Evolutionary conservation across 805 yeast genomes (phyloP).

Genomic region (Myxozyma monticola): DNA sequence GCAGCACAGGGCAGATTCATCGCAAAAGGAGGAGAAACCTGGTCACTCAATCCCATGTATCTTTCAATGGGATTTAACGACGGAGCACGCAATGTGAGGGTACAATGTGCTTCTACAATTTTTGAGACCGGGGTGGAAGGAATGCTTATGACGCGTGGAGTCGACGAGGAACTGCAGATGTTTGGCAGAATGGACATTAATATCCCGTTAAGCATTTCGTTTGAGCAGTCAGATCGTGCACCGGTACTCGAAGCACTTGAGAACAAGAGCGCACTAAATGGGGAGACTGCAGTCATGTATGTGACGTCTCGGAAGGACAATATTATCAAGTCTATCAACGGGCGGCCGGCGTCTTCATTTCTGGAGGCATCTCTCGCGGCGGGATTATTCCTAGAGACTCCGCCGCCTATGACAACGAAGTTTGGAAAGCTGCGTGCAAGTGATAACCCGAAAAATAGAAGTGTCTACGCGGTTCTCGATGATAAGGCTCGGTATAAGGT

Average conservation of each 20-base stretch:
- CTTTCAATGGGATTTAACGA: conserved; percentile 11
- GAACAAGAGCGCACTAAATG: neutral
- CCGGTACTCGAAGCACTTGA: conserved; percentile 18
- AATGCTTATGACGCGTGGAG: conserved; percentile 9
- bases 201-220: conserved; percentile 16
- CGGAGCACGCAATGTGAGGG: conserved; percentile 1
- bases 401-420: conserved; percentile 18
- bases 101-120: conserved; percentile 26
- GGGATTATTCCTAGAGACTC: conserved; percentile 20
- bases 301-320: conserved; percentile 58
- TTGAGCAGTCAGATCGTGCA: conserved; percentile 5
- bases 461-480: conserved; percentile 28
- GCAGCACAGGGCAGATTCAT: conserved; percentile 21
- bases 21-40: conserved; percentile 23
- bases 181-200: conserved; percentile 15
- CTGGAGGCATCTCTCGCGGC: conserved; percentile 43
- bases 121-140: conserved; percentile 28
- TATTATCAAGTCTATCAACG: conserved; percentile 57
- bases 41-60: conserved; percentile 15
- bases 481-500: conserved; percentile 48
- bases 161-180: conserved; percentile 10
- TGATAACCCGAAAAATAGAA: conserved; percentile 14
- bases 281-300: conserved; percentile 36
- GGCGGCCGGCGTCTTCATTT: conserved; percentile 56
- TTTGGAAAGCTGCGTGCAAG: neutral